Base-by-base conservation (phyloP, 75 land plant species). In the Adiantum capillusveneris region DNA sequence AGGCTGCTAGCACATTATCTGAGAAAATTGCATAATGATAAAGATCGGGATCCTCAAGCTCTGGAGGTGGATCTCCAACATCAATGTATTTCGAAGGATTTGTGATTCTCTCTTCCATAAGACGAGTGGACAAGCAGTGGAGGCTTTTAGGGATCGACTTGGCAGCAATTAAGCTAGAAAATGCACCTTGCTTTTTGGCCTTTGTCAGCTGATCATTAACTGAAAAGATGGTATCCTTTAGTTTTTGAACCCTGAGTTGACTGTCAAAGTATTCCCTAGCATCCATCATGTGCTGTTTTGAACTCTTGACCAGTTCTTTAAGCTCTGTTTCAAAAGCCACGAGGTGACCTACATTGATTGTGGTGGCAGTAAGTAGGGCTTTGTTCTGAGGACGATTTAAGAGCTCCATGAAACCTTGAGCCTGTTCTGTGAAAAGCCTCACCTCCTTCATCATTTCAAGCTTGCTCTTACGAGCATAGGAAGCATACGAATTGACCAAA, bases 181-280 rank as follows among this genome's bases (percentile, higher is more conserved):
- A 68, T 0, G 75, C 79, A 0, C 92, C 84, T 30, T 81, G 79
- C 64, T 84, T 86, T 71, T 74, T 81, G 1, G 96, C 84, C 58
- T 78, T 76, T n/a, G 71, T 22, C 11, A 90, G 78, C 77, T 81
- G 81, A 37, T 90, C 96, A 31, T 73, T 67, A 29, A 86, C 96
- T 2, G 90, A 70, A 59, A 90, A 90, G 25, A 90, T 86, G 0
- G 95, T 93, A 56, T 86, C 96, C 29, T 83, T 81, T 39, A 85
- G 67, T 62, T 88, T 93, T 69, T 88, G 98, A 65, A 79, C 86
- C 83, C 86, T 89, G 30, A 93, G 65, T 85, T 93, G 98, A 56
- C 77, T 89, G 54, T 93, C 98, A 60, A 81, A 83, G 0, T 73
- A 65, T 74, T 88, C 98, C 48, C 85, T 88, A 0, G 90, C 57